Percentiles rank a stretch among this genome's conserved stretches.
Evolutionary conservation across 805 yeast genomes (phyloP).

Genomic region (Komagataella pastoris): DNA sequence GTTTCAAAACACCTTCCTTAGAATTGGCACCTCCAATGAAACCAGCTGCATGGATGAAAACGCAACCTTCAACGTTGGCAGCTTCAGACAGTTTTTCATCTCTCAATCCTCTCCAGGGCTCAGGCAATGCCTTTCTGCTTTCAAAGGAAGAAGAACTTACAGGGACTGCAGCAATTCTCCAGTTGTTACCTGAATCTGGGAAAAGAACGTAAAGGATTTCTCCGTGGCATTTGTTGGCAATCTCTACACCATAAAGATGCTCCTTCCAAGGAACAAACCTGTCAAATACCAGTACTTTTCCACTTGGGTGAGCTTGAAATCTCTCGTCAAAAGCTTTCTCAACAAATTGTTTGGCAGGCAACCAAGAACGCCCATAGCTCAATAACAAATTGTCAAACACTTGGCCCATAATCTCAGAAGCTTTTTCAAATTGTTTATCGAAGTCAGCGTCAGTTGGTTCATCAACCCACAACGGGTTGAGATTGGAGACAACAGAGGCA

Average conservation of each 20-base stretch:
- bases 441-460: conserved; percentile 51
- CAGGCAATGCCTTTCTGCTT: conserved; percentile 80
- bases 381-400: conserved; percentile 58
- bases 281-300: conserved; percentile 62
- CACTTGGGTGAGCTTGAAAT: conserved; percentile 46
- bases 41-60: conserved; percentile 92
- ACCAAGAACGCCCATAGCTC: conserved; percentile 74
- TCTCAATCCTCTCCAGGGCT: conserved; percentile 89
- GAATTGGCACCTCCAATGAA: conserved; percentile 92
- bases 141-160: conserved; percentile 65
- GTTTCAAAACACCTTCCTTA: conserved; percentile 58
- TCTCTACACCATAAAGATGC: conserved; percentile 68
- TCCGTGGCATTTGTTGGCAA: conserved; percentile 38
- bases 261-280: conserved; percentile 92
- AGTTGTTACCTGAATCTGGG: conserved; percentile 52
- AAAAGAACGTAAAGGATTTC: conserved; percentile 67
- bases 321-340: conserved; percentile 55
- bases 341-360: conserved; percentile 78
- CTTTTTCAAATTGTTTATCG: conserved; percentile 54
- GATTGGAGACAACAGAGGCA: conserved; percentile 62
- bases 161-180: conserved; percentile 93
- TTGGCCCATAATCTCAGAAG: conserved; percentile 73
- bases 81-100: conserved; percentile 66
- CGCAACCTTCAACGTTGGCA: conserved; percentile 77
- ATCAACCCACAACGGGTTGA: conserved; percentile 81